Conservation (phyloP, 2,329 filamentous ascomycete species). For the Fusarium setosum region DNA sequence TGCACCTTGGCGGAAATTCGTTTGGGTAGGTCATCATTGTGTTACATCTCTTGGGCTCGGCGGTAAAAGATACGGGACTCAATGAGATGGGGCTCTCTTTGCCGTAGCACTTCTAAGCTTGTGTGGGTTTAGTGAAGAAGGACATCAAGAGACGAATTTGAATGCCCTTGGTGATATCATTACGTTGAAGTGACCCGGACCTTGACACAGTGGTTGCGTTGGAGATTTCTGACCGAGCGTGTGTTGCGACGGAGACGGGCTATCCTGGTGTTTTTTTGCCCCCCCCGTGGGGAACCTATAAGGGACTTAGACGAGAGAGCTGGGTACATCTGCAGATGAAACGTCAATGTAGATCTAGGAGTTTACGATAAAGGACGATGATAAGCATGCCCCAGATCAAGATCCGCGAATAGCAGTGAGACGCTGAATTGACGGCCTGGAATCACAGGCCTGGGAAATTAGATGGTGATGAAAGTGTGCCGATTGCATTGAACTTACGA, state of each 20-base stretch:
- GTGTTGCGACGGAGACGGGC: no score
- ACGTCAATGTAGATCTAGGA: not conserved
- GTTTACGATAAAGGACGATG: not conserved
- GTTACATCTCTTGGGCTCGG: not conserved
- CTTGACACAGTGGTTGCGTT: no score
- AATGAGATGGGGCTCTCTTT: no score
- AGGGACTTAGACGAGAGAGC: not conserved
- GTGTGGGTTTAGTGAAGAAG: no score
- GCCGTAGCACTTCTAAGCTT: no score
- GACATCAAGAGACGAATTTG: no score
- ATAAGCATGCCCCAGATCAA: not conserved
- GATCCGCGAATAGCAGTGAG: constrained; percentile 2
- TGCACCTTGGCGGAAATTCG: not conserved
- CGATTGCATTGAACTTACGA: not conserved
- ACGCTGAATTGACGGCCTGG: not conserved
- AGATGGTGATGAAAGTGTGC: constrained; percentile 2
- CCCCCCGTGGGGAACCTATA: no score
- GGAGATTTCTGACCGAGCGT: not conserved
- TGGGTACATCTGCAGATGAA: not conserved
- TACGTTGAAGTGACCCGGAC: no score
- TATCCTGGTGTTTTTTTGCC: no score
- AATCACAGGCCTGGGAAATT: constrained; percentile 2
- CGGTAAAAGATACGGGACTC: no score
- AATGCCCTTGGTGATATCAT: no score
- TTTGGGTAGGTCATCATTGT: not conserved